Conservation (phyloP, 495 filamentous ascomycete species). For the Podospora anserina region DNA sequence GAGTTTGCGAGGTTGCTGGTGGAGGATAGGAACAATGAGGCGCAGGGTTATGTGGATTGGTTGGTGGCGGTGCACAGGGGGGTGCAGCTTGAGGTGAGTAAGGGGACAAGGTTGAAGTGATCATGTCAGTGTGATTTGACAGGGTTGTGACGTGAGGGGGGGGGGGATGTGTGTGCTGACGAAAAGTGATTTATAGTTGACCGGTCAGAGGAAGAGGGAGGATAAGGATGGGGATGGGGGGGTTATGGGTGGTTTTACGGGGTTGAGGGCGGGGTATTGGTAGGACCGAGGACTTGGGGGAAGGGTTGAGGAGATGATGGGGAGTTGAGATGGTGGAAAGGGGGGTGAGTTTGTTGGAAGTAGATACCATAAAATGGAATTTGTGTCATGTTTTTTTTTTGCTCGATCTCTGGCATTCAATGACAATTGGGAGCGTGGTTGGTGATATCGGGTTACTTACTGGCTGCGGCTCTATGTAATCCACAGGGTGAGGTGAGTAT, state of each 20-base stretch:
- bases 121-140: not conserved
- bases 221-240: conserved; percentile 54
- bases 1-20: conserved; percentile 89
- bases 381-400: not conserved
- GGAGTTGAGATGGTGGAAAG: not conserved
- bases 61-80: conserved; percentile 90
- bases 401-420: no score
- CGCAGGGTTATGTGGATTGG: conserved; percentile 98
- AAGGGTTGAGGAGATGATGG: not conserved
- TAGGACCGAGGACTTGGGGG: conserved; percentile 18
- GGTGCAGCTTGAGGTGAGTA: conserved; percentile 78
- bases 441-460: no score
- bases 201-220: conserved; percentile 74
- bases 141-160: not conserved
- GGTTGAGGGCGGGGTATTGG: conserved; percentile 73
- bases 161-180: not conserved
- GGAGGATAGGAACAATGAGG: conserved; percentile 96
- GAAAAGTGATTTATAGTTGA: conserved; percentile 42
- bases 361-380: conserved; percentile 4
- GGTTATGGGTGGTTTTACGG: conserved; percentile 59
- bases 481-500: no score
- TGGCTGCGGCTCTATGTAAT: no score
- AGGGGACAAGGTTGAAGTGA: not conserved
- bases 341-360: not conserved
- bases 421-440: no score